A percentile compares a stretch with the other conserved stretches of the same genome.
Conservation (phyloP, 2,329 filamentous ascomycete genomes). For the Exutisphaerella laricina region DNA sequence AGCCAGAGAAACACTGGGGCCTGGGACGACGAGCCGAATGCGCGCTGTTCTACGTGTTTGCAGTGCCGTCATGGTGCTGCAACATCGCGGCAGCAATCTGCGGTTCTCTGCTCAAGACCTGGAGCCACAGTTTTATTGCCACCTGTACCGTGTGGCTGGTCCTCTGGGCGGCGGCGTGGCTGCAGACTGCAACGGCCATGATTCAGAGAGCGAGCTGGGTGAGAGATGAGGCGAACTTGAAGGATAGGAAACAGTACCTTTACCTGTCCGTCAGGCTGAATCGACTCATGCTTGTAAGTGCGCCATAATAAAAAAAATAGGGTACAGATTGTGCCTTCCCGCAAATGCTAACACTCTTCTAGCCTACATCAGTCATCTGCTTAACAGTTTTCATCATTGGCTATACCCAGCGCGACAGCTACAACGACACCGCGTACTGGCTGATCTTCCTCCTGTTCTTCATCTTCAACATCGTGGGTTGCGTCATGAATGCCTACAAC, state of each 20-base stretch:
- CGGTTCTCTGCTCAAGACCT: slow-evolving; percentile 20
- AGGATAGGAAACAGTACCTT: slow-evolving; percentile 30
- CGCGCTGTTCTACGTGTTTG: slow-evolving; percentile 29
- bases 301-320: not conserved
- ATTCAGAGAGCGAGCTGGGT: slow-evolving; percentile 32
- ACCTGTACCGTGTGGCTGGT: slow-evolving; percentile 24
- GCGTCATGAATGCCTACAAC: slow-evolving; percentile 36
- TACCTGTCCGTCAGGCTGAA: slow-evolving; percentile 31
- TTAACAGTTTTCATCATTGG: slow-evolving; percentile 31
- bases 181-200: slow-evolving; percentile 32
- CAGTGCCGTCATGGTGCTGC: slow-evolving; percentile 26
- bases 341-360: slow-evolving; percentile 9
- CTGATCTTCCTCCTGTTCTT: slow-evolving; percentile 33
- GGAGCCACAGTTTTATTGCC: slow-evolving; percentile 23
- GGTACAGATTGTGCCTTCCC: not conserved
- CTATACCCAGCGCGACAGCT: slow-evolving; percentile 26
- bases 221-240: slow-evolving; percentile 30
- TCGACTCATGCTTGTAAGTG: slow-evolving; percentile 28
- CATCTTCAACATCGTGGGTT: slow-evolving; percentile 33
- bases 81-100: slow-evolving; percentile 28
- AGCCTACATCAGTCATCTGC: slow-evolving; percentile 31
- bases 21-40: slow-evolving; percentile 23
- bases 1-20: slow-evolving; percentile 28
- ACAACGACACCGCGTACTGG: slow-evolving; percentile 30
- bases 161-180: slow-evolving; percentile 30